phyloP scores from a whole-genome alignment of 73 alveolate species.

The Paramecium octaurelia region DNA sequence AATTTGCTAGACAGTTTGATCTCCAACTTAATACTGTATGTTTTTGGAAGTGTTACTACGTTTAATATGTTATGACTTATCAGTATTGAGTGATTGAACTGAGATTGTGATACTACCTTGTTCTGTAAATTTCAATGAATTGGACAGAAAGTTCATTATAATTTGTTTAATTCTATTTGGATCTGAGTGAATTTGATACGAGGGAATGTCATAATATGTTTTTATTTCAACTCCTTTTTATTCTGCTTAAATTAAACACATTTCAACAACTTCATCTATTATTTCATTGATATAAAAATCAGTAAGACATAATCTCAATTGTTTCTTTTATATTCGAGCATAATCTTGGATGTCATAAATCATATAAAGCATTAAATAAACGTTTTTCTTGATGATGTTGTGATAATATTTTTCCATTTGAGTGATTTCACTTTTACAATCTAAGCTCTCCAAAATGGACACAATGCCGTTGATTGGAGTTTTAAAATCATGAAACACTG shows the following conservation, averaged over 20 bases:
- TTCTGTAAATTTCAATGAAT: constrained; percentile 55
- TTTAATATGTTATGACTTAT: neutral
- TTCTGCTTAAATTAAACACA: neutral
- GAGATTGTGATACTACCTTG: constrained; percentile 20
- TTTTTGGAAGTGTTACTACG: neutral
- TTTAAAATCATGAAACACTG: constrained; percentile 56
- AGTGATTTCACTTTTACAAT: neutral
- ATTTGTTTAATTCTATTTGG: constrained; percentile 55
- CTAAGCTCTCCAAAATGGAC: constrained; percentile 1
- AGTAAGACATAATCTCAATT: constrained; percentile 9
- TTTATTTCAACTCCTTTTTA: constrained; percentile 19
- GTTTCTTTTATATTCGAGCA: constrained; percentile 22
- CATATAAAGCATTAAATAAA: constrained; percentile 48
- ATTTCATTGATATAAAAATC: neutral
- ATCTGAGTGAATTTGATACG: constrained; percentile 33
- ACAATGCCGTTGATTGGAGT: constrained; percentile 61
- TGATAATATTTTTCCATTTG: neutral
- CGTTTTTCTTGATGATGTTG: constrained; percentile 15
- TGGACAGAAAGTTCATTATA: constrained; percentile 23
- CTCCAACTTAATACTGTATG: neutral
- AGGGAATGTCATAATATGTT: constrained; percentile 1
- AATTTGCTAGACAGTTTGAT: neutral
- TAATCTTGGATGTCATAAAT: constrained; percentile 55
- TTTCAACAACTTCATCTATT: constrained; percentile 9
- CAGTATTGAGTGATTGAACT: neutral